Evolutionary conservation across 306 rosid species (phyloP).

Genomic region (Quercus parvula): DNA sequence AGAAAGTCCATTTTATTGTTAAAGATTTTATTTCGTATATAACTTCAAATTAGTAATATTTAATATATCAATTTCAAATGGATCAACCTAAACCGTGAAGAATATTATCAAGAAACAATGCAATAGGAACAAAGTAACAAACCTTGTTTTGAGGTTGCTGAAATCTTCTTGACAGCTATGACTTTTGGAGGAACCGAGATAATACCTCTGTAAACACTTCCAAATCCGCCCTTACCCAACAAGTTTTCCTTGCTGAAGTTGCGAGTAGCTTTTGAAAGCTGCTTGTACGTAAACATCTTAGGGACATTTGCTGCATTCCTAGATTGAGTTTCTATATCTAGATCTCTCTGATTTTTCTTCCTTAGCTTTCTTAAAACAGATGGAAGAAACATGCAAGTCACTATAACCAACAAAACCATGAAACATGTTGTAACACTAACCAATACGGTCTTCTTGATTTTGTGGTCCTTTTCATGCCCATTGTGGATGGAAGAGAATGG

Average conservation of each 20-base stretch:
- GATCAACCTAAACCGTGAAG: too few relatives aligned
- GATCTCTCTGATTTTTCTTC: slow-evolving; percentile 13
- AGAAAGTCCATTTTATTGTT: not conserved
- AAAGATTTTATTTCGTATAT: too few relatives aligned
- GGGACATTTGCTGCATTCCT: slow-evolving; percentile 38
- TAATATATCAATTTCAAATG: too few relatives aligned
- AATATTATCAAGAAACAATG: too few relatives aligned
- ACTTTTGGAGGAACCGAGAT: slow-evolving; percentile 25
- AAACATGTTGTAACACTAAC: slow-evolving; percentile 21
- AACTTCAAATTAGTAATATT: too few relatives aligned
- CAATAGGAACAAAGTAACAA: not conserved
- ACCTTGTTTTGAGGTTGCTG: slow-evolving; percentile 60
- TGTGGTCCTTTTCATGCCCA: not conserved
- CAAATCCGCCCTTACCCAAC: slow-evolving; percentile 57
- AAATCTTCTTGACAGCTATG: slow-evolving; percentile 53
- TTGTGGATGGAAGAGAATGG: slow-evolving; percentile 16
- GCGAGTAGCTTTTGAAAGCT: slow-evolving; percentile 43
- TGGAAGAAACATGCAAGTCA: slow-evolving; percentile 15
- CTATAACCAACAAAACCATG: not conserved
- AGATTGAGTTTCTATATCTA: slow-evolving; percentile 37
- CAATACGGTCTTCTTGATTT: slow-evolving; percentile 25
- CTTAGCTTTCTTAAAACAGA: slow-evolving; percentile 26
- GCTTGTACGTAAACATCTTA: slow-evolving; percentile 39
- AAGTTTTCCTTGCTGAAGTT: slow-evolving; percentile 46
- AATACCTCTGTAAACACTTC: slow-evolving; percentile 52